phyloP scores from a whole-genome alignment of 306 rosid species.

The Dalbergia cochinchinensis region DNA sequence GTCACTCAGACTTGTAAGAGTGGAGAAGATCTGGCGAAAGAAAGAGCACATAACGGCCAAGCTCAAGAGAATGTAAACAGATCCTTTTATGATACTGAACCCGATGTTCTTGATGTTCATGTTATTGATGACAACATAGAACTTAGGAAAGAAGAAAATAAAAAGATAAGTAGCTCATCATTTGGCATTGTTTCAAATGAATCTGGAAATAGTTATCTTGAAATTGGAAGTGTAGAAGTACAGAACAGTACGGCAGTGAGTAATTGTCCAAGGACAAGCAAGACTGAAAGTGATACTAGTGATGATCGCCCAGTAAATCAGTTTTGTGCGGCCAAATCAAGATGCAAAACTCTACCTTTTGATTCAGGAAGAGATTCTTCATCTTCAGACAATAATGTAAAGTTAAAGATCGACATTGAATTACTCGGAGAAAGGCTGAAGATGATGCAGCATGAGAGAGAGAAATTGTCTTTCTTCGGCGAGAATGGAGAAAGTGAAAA shows the following conservation, averaged over 20 bases:
- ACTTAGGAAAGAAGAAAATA: slow-evolving; percentile 47
- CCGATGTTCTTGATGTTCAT: slow-evolving; percentile 70
- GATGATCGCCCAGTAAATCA: slow-evolving; percentile 15
- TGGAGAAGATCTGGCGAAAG: slow-evolving; percentile 49
- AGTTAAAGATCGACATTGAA: slow-evolving; percentile 61
- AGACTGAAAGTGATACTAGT: slow-evolving; percentile 11
- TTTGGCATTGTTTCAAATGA: slow-evolving; percentile 44
- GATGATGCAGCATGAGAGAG: slow-evolving; percentile 53
- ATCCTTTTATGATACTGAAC: slow-evolving; percentile 58
- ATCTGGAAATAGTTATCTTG: slow-evolving; percentile 32
- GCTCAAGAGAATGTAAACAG: slow-evolving; percentile 28
- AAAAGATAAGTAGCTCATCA: slow-evolving; percentile 44
- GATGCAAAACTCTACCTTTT: slow-evolving; percentile 37
- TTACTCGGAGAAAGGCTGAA: slow-evolving; percentile 56
- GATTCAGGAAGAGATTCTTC: slow-evolving; percentile 50
- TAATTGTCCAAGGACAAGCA: slow-evolving; percentile 37
- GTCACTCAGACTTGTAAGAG: slow-evolving; percentile 36
- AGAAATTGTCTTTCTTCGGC: slow-evolving; percentile 42
- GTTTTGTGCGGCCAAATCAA: slow-evolving; percentile 22
- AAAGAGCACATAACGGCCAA: slow-evolving; percentile 42
- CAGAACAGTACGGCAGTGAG: slow-evolving; percentile 21
- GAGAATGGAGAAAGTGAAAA: slow-evolving; percentile 55
- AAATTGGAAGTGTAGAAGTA: slow-evolving; percentile 40
- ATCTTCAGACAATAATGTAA: slow-evolving; percentile 45
- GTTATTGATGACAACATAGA: slow-evolving; percentile 67